Percentiles rank a stretch among this genome's conserved stretches.
These are phyloP conservation scores for Tetracladium maxilliforme DNA, from an alignment of 2,329 filamentous ascomycete genomes.

Conservation along the genomic window DNA sequence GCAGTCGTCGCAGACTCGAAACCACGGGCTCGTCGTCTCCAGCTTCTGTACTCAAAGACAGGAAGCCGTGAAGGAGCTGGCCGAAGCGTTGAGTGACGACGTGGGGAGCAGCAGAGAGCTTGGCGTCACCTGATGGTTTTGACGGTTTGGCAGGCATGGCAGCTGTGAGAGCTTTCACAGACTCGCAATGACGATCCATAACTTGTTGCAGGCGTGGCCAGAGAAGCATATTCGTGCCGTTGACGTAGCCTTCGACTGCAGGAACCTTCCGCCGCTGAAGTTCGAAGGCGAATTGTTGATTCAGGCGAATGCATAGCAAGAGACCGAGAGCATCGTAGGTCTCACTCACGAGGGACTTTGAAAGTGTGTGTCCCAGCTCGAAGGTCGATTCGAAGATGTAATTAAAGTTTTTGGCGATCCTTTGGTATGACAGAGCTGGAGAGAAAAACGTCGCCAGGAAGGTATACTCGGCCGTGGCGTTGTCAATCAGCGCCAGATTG, in stretches of 20 bases:
- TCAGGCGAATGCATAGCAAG: slow-evolving; percentile 81
- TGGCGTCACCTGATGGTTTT: slow-evolving; percentile 33
- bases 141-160: slow-evolving; percentile 30
- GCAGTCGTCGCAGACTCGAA: slow-evolving; percentile 61
- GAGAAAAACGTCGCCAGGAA: slow-evolving; percentile 87
- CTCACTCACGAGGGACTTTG: slow-evolving; percentile 60
- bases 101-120: slow-evolving; percentile 70
- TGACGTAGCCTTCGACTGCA: slow-evolving; percentile 80
- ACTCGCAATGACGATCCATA: slow-evolving; percentile 88
- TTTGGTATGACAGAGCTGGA: slow-evolving; percentile 57
- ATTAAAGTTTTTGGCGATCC: slow-evolving; percentile 69
- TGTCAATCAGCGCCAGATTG: slow-evolving; percentile 87
- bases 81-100: slow-evolving; percentile 91
- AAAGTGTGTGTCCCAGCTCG: slow-evolving; percentile 62
- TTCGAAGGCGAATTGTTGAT: slow-evolving; percentile 89
- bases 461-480: slow-evolving; percentile 86
- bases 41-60: slow-evolving; percentile 73
- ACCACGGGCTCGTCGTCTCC: slow-evolving; percentile 89
- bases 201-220: slow-evolving; percentile 93
- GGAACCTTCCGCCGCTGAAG: slow-evolving; percentile 84
- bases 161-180: slow-evolving; percentile 50
- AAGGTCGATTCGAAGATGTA: slow-evolving; percentile 88
- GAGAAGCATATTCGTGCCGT: slow-evolving; percentile 86
- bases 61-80: slow-evolving; percentile 74
- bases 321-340: slow-evolving; percentile 77